phyloP scores from a whole-genome alignment of 345 rosid genomes.

The Clausena lansium region DNA sequence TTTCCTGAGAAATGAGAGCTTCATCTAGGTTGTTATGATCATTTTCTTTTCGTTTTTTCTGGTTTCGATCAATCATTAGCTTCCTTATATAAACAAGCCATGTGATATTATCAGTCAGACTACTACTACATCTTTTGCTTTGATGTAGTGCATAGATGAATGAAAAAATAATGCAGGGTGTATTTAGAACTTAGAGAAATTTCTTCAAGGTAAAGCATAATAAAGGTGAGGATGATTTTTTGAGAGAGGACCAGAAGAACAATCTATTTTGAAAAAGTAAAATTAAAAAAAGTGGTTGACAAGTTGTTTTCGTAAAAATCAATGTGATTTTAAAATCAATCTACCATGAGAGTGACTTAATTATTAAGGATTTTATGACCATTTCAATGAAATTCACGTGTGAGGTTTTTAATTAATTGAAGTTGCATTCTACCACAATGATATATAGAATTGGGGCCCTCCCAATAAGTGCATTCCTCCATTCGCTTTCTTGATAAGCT shows the following conservation, averaged over 20 bases:
- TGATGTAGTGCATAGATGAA: too few species aligned
- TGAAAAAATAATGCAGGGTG: too few species aligned
- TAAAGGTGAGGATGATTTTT: background rate
- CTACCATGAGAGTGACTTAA: background rate
- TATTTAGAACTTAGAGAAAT: background rate
- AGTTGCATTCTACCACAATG: background rate
- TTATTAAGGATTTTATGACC: background rate
- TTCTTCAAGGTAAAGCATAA: background rate
- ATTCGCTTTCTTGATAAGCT: background rate
- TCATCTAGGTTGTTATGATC: background rate
- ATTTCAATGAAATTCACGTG: background rate
- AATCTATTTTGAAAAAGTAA: too few species aligned
- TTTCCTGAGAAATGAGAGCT: too few species aligned
- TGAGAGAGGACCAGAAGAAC: background rate
- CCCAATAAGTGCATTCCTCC: background rate
- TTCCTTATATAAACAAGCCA: background rate
- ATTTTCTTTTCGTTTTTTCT: background rate
- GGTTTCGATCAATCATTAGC: background rate
- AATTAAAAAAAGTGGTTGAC: background rate
- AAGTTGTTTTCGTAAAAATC: background rate
- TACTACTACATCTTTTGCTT: too few species aligned
- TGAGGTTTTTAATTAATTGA: background rate
- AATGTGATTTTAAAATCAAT: background rate
- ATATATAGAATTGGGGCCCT: background rate
- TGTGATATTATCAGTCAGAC: background rate